Evolutionary conservation across 148 eudicot species (phyloP).

Genomic region (Vaccinium macrocarpon): DNA sequence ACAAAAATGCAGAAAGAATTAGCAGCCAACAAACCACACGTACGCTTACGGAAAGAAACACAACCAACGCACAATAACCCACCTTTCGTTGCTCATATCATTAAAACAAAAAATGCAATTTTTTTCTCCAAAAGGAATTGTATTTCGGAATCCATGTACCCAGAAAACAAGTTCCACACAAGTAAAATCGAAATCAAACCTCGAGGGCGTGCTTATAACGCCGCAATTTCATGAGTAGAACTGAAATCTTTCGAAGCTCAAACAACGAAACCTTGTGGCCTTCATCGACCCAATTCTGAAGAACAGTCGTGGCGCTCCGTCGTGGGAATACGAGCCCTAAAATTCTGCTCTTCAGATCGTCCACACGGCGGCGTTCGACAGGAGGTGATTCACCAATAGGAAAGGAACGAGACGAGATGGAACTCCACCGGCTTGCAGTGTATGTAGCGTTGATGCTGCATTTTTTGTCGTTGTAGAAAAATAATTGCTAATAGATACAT

Average conservation of each 20-base stretch:
- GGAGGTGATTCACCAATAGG: not conserved
- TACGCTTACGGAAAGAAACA: not conserved
- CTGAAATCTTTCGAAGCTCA: conserved; percentile 26
- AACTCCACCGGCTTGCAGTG: conserved; percentile 8
- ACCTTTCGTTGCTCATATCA: not conserved
- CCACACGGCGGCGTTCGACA: not conserved
- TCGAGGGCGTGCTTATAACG: conserved; percentile 34
- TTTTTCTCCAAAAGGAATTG: no score
- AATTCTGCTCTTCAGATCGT: conserved; percentile 2
- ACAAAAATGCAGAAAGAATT: no score
- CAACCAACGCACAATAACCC: not conserved
- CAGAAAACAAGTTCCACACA: not conserved
- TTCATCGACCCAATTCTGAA: conserved; percentile 31
- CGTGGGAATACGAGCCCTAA: conserved; percentile 21
- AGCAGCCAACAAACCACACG: not conserved
- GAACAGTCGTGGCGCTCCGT: conserved; percentile 24
- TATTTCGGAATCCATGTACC: not conserved
- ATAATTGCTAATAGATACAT: not conserved
- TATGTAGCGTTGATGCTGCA: not conserved
- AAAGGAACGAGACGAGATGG: not conserved
- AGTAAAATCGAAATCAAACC: conserved; percentile 17
- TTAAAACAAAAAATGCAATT: not conserved
- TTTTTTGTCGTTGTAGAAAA: not conserved
- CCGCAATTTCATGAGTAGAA: conserved; percentile 21
- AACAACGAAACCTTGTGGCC: conserved; percentile 23